Conservation (phyloP, 2,329 filamentous ascomycete genomes). For the Colletotrichum ledebouriae region DNA sequence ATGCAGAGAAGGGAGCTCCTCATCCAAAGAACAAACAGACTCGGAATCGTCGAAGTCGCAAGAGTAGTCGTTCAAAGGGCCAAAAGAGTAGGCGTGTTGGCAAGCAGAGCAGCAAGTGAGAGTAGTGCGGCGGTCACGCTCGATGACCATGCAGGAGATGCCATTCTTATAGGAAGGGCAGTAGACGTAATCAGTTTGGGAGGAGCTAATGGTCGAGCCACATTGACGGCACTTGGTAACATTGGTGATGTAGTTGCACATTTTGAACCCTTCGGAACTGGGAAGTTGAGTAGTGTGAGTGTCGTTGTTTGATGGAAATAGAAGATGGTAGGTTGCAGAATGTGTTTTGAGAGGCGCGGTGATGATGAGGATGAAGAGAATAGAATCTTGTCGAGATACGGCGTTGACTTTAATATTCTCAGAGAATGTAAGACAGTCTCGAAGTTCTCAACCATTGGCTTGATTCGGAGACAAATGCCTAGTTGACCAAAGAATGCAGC, state of each 20-base stretch:
- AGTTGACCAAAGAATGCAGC: too few relatives aligned
- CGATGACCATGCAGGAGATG: constrained; percentile 16
- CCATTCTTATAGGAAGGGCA: constrained; percentile 30
- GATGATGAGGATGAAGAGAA: too few relatives aligned
- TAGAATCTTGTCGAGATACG: too few relatives aligned
- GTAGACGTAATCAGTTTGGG: constrained; percentile 28
- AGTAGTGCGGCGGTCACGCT: constrained; percentile 30
- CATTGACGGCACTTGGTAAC: constrained; percentile 40
- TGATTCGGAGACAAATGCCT: too few relatives aligned
- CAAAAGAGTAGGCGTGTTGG: constrained; percentile 25
- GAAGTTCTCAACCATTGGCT: too few relatives aligned
- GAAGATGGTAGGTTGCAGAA: too few relatives aligned
- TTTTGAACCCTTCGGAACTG: neutral
- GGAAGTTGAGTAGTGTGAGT: too few relatives aligned
- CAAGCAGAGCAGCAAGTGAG: constrained; percentile 30
- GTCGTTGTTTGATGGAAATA: too few relatives aligned
- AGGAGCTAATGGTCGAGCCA: neutral
- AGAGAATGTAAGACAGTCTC: too few relatives aligned
- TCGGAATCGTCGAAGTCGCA: neutral
- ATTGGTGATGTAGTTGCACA: constrained; percentile 39
- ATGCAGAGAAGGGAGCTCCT: neutral
- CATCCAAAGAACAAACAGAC: neutral
- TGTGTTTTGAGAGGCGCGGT: too few relatives aligned
- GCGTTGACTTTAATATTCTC: too few relatives aligned
- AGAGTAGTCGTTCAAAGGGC: neutral